Conservation (phyloP, 2,329 filamentous ascomycete species). For the Rhinocladiella similis region DNA sequence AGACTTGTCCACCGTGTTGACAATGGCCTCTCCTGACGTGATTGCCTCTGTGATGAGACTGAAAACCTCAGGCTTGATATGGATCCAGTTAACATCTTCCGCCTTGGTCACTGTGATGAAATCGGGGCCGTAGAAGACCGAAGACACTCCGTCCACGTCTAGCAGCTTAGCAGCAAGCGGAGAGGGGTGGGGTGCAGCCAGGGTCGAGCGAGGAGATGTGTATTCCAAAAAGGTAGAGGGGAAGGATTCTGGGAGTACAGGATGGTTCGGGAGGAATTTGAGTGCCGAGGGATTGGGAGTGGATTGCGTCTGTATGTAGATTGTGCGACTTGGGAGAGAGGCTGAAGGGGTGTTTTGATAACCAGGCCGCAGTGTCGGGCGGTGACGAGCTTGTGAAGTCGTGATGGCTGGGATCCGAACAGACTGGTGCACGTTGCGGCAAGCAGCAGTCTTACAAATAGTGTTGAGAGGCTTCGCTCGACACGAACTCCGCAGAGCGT, state of each 20-base stretch:
- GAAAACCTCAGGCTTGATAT: slow-evolving; percentile 94
- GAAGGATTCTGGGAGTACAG: slow-evolving; percentile 74
- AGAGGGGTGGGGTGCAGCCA: slow-evolving; percentile 85
- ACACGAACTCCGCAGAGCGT: slow-evolving; percentile 3
- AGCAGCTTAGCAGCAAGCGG: slow-evolving; percentile 87
- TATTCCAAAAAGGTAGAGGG: slow-evolving; percentile 85
- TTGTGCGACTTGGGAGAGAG: slow-evolving; percentile 61
- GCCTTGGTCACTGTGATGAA: slow-evolving; percentile 97
- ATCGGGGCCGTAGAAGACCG: slow-evolving; percentile 90
- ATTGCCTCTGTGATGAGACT: slow-evolving; percentile 91
- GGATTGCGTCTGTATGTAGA: slow-evolving; percentile 96
- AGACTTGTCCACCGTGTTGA: slow-evolving; percentile 67
- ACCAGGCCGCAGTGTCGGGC: slow-evolving; percentile 46
- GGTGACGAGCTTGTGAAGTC: slow-evolving; percentile 46
- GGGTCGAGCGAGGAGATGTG: slow-evolving; percentile 80
- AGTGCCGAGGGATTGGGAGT: slow-evolving; percentile 93
- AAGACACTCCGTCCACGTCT: slow-evolving; percentile 90
- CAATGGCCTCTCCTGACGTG: slow-evolving; percentile 77
- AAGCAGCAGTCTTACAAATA: slow-evolving; percentile 6
- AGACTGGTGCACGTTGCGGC: slow-evolving; percentile 36
- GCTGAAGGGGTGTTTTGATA: slow-evolving; percentile 39
- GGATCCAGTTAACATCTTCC: slow-evolving; percentile 84
- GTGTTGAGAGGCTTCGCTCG: slow-evolving; percentile 1
- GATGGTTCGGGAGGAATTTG: slow-evolving; percentile 92
- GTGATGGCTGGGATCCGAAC: slow-evolving; percentile 48